Conservation (phyloP, 495 filamentous ascomycete genomes). For the Choiromyces venosus region DNA sequence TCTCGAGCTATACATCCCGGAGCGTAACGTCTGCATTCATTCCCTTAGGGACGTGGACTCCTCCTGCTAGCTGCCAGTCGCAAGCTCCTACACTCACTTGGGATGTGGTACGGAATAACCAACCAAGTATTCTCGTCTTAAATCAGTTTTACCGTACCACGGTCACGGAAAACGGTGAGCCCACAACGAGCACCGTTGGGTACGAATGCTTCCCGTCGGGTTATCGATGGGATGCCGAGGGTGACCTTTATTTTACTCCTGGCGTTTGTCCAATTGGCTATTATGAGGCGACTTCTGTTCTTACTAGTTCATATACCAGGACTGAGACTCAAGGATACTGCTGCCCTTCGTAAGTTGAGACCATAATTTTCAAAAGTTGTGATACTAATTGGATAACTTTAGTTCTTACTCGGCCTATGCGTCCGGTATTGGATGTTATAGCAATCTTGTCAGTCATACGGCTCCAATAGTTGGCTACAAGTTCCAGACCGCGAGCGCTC, state of each 20-base stretch:
- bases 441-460: background rate
- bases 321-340: background rate
- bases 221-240: background rate
- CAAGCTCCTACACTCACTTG: background rate
- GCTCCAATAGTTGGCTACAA: background rate
- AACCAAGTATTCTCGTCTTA: background rate
- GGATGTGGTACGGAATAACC: background rate
- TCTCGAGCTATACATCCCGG: background rate
- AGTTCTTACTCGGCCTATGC: background rate
- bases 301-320: background rate
- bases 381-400: background rate
- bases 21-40: background rate
- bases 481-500: background rate
- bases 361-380: background rate
- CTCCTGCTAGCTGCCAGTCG: background rate
- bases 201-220: background rate
- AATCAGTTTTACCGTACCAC: background rate
- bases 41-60: background rate
- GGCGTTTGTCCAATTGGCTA: background rate
- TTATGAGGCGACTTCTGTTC: background rate
- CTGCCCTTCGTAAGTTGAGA: background rate
- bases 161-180: background rate
- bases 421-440: background rate
- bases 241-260: background rate
- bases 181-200: background rate